phyloP scores from a whole-genome alignment of 306 rosid genomes.

The Vicia villosa region DNA sequence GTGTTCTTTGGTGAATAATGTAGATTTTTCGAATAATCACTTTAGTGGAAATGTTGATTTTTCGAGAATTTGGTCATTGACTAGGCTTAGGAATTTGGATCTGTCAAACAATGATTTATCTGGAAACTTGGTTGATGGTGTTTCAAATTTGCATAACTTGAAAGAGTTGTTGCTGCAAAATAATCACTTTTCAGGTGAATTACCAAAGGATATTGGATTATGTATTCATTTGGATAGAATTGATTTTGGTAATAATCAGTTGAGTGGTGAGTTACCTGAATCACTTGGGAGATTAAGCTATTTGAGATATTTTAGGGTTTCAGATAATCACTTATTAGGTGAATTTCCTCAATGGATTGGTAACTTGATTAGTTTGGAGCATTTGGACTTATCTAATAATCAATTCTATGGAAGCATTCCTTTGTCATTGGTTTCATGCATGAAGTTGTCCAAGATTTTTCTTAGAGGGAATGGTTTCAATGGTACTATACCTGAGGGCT shows the following conservation, averaged over 20 bases:
- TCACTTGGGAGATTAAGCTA: slow-evolving; percentile 53
- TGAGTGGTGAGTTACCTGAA: slow-evolving; percentile 57
- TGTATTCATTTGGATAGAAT: slow-evolving; percentile 63
- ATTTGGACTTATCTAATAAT: slow-evolving; percentile 68
- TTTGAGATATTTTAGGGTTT: slow-evolving; percentile 46
- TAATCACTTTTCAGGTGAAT: slow-evolving; percentile 70
- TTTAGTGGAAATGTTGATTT: slow-evolving; percentile 64
- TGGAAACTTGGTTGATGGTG: slow-evolving; percentile 59
- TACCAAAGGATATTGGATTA: slow-evolving; percentile 73
- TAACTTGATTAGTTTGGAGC: slow-evolving; percentile 55
- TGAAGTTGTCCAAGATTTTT: slow-evolving; percentile 49
- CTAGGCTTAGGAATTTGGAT: slow-evolving; percentile 70
- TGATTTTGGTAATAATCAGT: slow-evolving; percentile 62
- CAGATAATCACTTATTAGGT: slow-evolving; percentile 53
- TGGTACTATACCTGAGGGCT: slow-evolving; percentile 74
- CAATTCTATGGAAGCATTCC: slow-evolving; percentile 67
- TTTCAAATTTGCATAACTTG: slow-evolving; percentile 69
- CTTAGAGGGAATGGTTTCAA: slow-evolving; percentile 60
- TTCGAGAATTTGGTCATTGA: slow-evolving; percentile 60
- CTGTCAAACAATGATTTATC: slow-evolving; percentile 73
- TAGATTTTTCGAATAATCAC: slow-evolving; percentile 63
- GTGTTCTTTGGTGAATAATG: slow-evolving; percentile 60
- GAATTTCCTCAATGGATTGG: slow-evolving; percentile 78
- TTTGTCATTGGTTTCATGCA: slow-evolving; percentile 50
- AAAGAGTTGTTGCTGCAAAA: slow-evolving; percentile 56